A percentile compares a stretch with the other conserved stretches of the same genome.
Evolutionary conservation across 306 rosid species (phyloP).

Genomic region (Rosa persica): DNA sequence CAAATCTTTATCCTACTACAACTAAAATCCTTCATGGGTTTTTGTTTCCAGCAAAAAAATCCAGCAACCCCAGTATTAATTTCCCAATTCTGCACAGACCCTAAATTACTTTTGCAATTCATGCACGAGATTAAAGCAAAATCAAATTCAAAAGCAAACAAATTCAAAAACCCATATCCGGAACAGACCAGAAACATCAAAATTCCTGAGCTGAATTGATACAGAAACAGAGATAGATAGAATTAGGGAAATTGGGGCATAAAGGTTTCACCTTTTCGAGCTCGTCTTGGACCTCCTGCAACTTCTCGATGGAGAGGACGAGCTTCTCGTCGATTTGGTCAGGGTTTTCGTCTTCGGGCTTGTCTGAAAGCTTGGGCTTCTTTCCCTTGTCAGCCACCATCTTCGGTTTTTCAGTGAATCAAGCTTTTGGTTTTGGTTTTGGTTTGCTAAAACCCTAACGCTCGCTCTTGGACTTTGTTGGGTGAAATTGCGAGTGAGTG

Average conservation of each 20-base stretch:
- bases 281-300: constrained; percentile 91
- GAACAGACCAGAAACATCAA: background rate
- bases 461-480: constrained; percentile 8
- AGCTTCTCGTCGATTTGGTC: constrained; percentile 70
- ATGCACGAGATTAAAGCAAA: background rate
- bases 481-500: constrained; percentile 3
- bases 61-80: background rate
- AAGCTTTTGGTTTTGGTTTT: background rate
- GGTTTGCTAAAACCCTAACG: constrained; percentile 60
- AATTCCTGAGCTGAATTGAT: background rate
- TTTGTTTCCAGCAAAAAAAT: background rate
- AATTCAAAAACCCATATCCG: background rate
- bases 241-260: background rate
- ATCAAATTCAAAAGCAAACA: background rate
- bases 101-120: background rate
- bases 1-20: background rate
- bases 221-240: background rate
- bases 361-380: constrained; percentile 55
- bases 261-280: constrained; percentile 64
- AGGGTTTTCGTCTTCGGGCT: constrained; percentile 42
- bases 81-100: background rate
- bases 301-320: constrained; percentile 70
- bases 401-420: constrained; percentile 18
- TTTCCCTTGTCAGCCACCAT: constrained; percentile 74
- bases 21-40: constrained; percentile 10